Evolutionary conservation across 257 asterid species (phyloP), one percentile per base, ranked within the genome.

Genomic region (Salvia rosmarinus): DNA sequence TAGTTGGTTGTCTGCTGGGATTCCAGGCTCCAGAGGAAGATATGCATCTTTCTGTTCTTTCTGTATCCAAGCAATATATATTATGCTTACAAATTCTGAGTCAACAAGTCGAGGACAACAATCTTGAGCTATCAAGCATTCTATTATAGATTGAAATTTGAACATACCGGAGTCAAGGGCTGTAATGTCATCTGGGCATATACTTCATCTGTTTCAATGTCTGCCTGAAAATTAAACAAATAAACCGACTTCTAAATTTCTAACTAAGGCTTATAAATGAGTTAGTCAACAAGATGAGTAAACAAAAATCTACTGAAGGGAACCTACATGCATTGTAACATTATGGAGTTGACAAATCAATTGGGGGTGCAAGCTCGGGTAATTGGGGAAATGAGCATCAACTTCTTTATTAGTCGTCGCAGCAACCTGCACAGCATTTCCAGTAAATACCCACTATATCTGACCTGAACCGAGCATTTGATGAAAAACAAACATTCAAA

Each of bases 111-210:
- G 17, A 71, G 63, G 43, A 63, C 42, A 67, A 58, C 42, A 17
- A 64, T 49, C 1, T 42, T 21, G 47, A 37, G 21, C 64, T 72
- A 75, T 17, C 43, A 74, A 57, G 56, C 28, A 54, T 35, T 77
- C 54, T 10, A 42, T 6, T 6, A 6, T 37, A 37, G 42, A 5
- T 37, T 37, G 11, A 9, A 54, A 44, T 64, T 61, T 55, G 21
- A 67, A 72, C 72, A 17, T 88, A 92, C 98, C 80, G 84, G 83
- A 71, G 89, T 88, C 84, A 90, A 69, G 59, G 98, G 98, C 84
- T 90, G 98, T 85, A 92, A 68, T 25, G 98, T 92, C 98, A 92
- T 90, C 82, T 92, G 97, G 50, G 98, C 96, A 70, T 92, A 90
- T 5, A 92, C 98, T 85, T 92, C 98, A 73, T 88, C 98, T 0